Evolutionary conservation across 257 asterid species (phyloP).

Genomic region (Sherardia arvensis): DNA sequence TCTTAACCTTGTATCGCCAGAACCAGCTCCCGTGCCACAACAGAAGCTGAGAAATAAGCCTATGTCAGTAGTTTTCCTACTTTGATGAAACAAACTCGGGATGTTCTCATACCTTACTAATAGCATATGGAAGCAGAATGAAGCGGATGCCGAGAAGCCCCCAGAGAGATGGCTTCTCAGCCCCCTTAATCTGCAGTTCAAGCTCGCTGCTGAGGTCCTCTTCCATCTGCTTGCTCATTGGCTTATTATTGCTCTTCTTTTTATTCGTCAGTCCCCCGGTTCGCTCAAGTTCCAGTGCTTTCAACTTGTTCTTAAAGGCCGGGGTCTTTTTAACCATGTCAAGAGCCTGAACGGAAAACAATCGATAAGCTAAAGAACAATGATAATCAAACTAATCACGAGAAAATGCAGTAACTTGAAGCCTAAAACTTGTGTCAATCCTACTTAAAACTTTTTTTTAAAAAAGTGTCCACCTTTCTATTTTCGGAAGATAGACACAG

Average conservation of each 20-base stretch:
- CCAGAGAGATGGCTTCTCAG: constrained; percentile 91
- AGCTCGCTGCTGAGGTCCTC: constrained; percentile 91
- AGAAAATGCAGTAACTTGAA: background rate
- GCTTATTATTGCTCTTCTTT: constrained; percentile 83
- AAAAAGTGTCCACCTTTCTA: background rate
- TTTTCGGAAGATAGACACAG: background rate
- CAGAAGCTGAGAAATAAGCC: constrained; percentile 41
- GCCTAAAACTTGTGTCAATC: background rate
- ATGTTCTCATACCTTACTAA: constrained; percentile 47
- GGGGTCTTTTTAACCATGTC: constrained; percentile 97
- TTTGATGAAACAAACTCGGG: background rate
- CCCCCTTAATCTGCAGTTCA: constrained; percentile 84
- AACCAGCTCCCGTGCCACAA: constrained; percentile 75
- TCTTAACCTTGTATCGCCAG: constrained; percentile 79
- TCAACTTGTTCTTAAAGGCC: constrained; percentile 86
- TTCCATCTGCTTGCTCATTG: constrained; percentile 56
- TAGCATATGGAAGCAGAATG: constrained; percentile 80
- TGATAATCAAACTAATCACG: background rate
- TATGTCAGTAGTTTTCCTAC: constrained; percentile 6
- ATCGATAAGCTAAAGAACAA: constrained; percentile 13
- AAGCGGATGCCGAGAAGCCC: constrained; percentile 67
- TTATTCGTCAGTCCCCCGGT: constrained; percentile 70
- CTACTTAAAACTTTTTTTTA: background rate
- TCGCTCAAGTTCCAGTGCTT: constrained; percentile 89
- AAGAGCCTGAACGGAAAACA: constrained; percentile 53